Conservation (phyloP, 768 basidiomycete species). For the Tricholoma sp. region DNA sequence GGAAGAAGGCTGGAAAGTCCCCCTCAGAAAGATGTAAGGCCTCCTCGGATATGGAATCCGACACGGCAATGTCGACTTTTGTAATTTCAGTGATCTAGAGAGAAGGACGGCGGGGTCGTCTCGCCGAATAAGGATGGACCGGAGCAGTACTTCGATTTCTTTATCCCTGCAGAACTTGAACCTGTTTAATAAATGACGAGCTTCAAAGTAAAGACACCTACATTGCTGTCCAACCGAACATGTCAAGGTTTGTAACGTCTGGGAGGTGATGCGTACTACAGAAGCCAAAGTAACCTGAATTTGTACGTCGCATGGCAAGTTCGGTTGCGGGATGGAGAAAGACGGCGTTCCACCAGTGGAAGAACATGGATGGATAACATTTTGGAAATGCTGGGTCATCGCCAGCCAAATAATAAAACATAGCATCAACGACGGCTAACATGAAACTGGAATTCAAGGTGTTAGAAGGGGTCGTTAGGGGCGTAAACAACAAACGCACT, state of each 20-base stretch:
- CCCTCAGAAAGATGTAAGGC: too few relatives aligned
- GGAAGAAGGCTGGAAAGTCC: too few relatives aligned
- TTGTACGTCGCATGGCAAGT: slow-evolving; percentile 87
- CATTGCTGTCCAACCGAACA: slow-evolving; percentile 95
- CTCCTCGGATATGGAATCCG: too few relatives aligned
- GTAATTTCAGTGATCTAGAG: too few relatives aligned
- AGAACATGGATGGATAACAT: slow-evolving; percentile 94
- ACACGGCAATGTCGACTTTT: too few relatives aligned
- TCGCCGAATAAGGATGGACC: slow-evolving; percentile 84
- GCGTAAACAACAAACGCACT: slow-evolving; percentile 41
- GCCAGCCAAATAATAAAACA: too few relatives aligned
- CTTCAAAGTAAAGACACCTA: slow-evolving; percentile 36
- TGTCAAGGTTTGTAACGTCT: slow-evolving; percentile 89
- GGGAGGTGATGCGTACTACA: slow-evolving; percentile 93
- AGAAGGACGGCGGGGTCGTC: slow-evolving; percentile 90
- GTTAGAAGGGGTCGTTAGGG: background rate
- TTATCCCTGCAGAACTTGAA: slow-evolving; percentile 49
- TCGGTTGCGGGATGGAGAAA: slow-evolving; percentile 98
- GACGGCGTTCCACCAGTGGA: slow-evolving; percentile 96
- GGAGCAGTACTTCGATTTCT: slow-evolving; percentile 78
- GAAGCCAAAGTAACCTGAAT: slow-evolving; percentile 92
- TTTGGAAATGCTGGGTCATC: slow-evolving; percentile 78
- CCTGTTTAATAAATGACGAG: background rate
- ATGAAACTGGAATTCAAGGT: slow-evolving; percentile 55
- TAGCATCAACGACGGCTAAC: slow-evolving; percentile 91